Evolutionary conservation across 2,329 filamentous ascomycete species (phyloP).

Genomic region (Fusarium setosum): DNA sequence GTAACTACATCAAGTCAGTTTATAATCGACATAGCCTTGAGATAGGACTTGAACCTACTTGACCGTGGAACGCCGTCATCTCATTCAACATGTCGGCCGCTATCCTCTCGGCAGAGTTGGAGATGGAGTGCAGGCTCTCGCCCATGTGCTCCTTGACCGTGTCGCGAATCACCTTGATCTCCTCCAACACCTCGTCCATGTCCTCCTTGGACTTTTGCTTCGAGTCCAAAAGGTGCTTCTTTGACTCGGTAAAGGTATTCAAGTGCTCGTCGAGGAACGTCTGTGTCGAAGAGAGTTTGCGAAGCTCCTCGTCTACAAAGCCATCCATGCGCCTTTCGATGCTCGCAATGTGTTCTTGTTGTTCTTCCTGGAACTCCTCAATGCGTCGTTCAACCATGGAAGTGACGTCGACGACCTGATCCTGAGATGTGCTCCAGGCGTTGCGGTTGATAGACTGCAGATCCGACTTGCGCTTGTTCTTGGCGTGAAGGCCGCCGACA

Average conservation of each 20-base stretch:
- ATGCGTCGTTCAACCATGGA: conserved; percentile 81
- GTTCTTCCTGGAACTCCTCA: conserved; percentile 76
- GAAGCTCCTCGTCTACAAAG: conserved; percentile 81
- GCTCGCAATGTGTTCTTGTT: conserved; percentile 74
- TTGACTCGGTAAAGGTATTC: conserved; percentile 73
- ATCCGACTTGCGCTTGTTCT: conserved; percentile 86
- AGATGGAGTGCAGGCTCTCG: conserved; percentile 85
- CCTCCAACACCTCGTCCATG: conserved; percentile 91
- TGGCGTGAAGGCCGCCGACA: conserved; percentile 84
- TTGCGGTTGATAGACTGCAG: conserved; percentile 83
- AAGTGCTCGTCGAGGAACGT: conserved; percentile 77
- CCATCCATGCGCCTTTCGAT: conserved; percentile 78
- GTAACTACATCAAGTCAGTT: conserved; percentile 65
- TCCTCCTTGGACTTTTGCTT: conserved; percentile 79
- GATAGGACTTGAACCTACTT: conserved; percentile 51
- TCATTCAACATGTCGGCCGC: conserved; percentile 90
- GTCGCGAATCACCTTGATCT: conserved; percentile 90
- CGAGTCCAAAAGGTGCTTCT: conserved; percentile 74
- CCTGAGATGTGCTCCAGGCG: conserved; percentile 82
- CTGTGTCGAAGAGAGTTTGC: conserved; percentile 77
- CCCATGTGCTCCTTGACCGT: conserved; percentile 89
- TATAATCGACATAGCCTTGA: background rate
- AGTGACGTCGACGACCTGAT: conserved; percentile 81
- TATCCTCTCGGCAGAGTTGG: conserved; percentile 86
- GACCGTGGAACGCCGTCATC: conserved; percentile 83